A percentile compares a stretch with the other conserved stretches of the same genome.
phyloP scores from a whole-genome alignment of 169 alveolate genomes.

The Plasmodium ovale region DNA sequence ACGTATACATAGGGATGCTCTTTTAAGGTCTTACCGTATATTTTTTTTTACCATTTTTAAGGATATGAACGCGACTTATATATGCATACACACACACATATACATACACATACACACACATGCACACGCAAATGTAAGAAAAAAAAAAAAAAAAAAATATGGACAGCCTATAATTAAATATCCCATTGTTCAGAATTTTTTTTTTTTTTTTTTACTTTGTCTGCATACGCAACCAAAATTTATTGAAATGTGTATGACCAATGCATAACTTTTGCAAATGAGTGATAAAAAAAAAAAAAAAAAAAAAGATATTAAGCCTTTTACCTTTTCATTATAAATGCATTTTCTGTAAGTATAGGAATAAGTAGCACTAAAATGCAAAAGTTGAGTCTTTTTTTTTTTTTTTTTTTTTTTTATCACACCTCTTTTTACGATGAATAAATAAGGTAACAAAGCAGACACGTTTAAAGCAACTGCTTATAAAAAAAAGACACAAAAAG shows the following conservation, averaged over 20 bases:
- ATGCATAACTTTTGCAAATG: conserved; percentile 5
- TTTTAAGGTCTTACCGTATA: conserved; percentile 2
- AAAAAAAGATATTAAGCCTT: background rate
- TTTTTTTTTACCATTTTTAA: conserved; percentile 17
- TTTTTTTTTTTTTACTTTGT: conserved; percentile 11
- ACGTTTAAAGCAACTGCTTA: background rate
- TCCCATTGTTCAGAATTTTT: conserved; percentile 12
- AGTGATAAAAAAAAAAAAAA: background rate
- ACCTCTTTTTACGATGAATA: no score
- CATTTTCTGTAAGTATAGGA: background rate
- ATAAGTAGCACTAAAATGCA: conserved; percentile 7
- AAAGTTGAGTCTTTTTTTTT: conserved; percentile 2
- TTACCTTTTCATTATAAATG: conserved; percentile 12
- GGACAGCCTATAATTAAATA: conserved; percentile 13
- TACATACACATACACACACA: background rate
- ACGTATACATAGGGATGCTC: background rate
- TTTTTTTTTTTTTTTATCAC: no score
- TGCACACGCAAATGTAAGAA: background rate
- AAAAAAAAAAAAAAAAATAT: conserved; percentile 1
- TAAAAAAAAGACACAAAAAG: background rate
- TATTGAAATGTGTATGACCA: background rate
- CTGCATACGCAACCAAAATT: conserved; percentile 44
- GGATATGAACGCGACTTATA: conserved; percentile 10
- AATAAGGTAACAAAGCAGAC: background rate
- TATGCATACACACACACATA: conserved; percentile 15